Evolutionary conservation across 108 stramenopile species (phyloP), one percentile per base, ranked within the genome.

Genomic region (Chaetoceros tenuissimus): DNA sequence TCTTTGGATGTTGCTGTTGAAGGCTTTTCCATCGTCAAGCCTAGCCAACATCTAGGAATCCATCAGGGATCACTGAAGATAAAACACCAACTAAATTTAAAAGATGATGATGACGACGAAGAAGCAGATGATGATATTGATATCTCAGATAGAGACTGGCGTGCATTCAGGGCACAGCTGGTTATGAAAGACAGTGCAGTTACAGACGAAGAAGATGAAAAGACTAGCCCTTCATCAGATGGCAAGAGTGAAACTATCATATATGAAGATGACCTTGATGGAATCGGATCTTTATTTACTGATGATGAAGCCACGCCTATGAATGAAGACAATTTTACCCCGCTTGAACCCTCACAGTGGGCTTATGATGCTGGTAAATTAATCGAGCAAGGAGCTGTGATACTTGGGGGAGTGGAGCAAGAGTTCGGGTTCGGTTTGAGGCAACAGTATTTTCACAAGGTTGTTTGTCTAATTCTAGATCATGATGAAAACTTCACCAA

Each of bases 131-230:
- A 67, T 27, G 63, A 67, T 23, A 43, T 66, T 7, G 56, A 45
- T 24, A 24, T 67, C 17, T 30, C 48, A 13, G 75, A 71, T 40
- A 51, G 77, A 20, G 82, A 87, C 53, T 88, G 87, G 87, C 65
- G 87, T 71, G 71, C 73, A 20, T 88, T 88, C 68, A 75, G 87
- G 18, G 87, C 87, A n/a, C 80, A 82, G 53, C 63, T 88, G 24
- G 81, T 88, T 34, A 80, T 84, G 79, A 67, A 78, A 19, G 76
- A 75, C 60, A 13, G 8, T 10, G 34, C 34, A 40, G 34, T 13
- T 10, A 13, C 8, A 40, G 34, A 13, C 5, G 34, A 40, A 51
- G 57, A 44, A 57, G 55, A 28, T 3, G 53, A 20, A 48, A 30
- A 19, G 18, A 29, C 55, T 1, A 56, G 18, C 3, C 2, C 3